These are phyloP conservation scores for Adansonia rubrostipa DNA, from an alignment of 441 rosid genomes.

Conservation along the genomic window DNA sequence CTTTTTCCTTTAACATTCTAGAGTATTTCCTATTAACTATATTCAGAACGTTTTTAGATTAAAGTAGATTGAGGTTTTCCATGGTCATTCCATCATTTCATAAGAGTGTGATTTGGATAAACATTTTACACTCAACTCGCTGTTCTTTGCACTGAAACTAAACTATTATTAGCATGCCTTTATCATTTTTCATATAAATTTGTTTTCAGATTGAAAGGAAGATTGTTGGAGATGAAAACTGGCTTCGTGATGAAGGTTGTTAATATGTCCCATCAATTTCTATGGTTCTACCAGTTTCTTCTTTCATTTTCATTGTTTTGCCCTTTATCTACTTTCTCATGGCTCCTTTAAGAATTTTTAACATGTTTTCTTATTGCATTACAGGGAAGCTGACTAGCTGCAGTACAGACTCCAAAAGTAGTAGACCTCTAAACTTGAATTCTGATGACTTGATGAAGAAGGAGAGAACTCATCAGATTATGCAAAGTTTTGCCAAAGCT, in stretches of 20 bases:
- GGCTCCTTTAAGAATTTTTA: neutral
- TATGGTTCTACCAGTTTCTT: constrained; percentile 16
- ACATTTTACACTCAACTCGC: neutral
- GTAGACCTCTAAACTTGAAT: constrained; percentile 30
- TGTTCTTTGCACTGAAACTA: neutral
- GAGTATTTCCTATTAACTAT: constrained; percentile 9
- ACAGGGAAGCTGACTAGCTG: constrained; percentile 39
- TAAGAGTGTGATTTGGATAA: constrained; percentile 17
- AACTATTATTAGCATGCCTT: constrained; percentile 14
- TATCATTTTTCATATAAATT: constrained; percentile 19
- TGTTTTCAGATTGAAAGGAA: constrained; percentile 52
- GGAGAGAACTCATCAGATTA: constrained; percentile 57
- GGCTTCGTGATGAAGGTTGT: constrained; percentile 44
- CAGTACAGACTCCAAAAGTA: constrained; percentile 31
- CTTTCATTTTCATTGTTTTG: constrained; percentile 12
- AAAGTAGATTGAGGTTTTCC: neutral
- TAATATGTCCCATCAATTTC: constrained; percentile 24
- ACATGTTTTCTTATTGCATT: constrained; percentile 19
- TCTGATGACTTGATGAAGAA: constrained; percentile 34
- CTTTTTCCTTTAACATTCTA: neutral
- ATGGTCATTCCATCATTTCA: neutral
- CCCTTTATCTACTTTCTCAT: constrained; percentile 27
- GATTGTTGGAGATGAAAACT: constrained; percentile 30
- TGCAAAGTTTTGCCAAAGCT: constrained; percentile 74
- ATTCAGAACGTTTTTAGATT: neutral